Percentiles rank a stretch among this genome's conserved stretches.
These are phyloP conservation scores for Linaria vulgaris DNA, from an alignment of 257 asterid genomes.

Conservation along the genomic window DNA sequence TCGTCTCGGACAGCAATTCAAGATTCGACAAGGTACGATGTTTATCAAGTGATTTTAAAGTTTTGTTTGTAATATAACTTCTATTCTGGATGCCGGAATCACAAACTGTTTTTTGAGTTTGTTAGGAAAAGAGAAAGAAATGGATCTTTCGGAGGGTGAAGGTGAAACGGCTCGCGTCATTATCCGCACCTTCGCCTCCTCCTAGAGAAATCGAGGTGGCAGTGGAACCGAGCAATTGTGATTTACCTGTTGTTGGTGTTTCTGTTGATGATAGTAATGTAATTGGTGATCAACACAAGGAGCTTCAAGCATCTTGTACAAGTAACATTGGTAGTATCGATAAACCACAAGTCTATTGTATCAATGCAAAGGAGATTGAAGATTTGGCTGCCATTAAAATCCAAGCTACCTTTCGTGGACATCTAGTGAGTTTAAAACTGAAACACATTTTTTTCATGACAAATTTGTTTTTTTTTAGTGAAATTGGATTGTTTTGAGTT, in stretches of 20 bases:
- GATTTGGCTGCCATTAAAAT: constrained; percentile 58
- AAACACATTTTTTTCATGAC: neutral
- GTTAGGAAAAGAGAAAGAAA: constrained; percentile 53
- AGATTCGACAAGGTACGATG: constrained; percentile 60
- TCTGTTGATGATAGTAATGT: constrained; percentile 13
- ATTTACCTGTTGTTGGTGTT: constrained; percentile 19
- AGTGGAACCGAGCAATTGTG: constrained; percentile 25
- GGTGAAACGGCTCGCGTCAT: constrained; percentile 40
- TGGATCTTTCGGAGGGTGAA: constrained; percentile 55
- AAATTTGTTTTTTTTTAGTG: too few species aligned
- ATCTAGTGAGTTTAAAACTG: constrained; percentile 54
- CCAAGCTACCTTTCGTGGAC: constrained; percentile 80
- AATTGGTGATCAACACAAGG: constrained; percentile 13
- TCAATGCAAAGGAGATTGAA: constrained; percentile 25
- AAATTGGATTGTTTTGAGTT: too few species aligned
- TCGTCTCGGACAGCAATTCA: constrained; percentile 57
- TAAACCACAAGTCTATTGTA: constrained; percentile 14
- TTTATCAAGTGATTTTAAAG: neutral
- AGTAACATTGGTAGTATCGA: neutral
- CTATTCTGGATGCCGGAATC: too few species aligned
- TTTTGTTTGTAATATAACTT: neutral
- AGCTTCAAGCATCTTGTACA: constrained; percentile 26
- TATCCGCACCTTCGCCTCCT: constrained; percentile 42
- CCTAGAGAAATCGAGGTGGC: constrained; percentile 33
- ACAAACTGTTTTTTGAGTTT: constrained; percentile 14